Percentiles rank a stretch among this genome's conserved stretches.
These are phyloP conservation scores for Leishmania lainsoni DNA, from an alignment of 208 protist genomes.

Conservation along the genomic window DNA sequence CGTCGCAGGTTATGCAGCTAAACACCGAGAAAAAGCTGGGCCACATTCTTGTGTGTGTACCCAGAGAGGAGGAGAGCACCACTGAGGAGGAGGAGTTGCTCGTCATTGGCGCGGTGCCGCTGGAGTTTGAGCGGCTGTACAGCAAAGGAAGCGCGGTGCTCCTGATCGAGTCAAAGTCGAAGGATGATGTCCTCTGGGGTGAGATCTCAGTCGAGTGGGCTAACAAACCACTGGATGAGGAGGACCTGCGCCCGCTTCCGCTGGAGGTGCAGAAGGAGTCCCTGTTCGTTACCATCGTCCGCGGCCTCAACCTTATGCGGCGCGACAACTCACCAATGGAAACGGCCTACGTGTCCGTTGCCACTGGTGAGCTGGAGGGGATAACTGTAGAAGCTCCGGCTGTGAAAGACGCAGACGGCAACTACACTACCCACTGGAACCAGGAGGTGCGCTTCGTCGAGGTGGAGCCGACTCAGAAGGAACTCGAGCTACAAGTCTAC, in stretches of 20 bases:
- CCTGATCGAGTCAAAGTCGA: constrained; percentile 87
- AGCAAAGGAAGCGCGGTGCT: constrained; percentile 78
- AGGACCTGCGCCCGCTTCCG: constrained; percentile 34
- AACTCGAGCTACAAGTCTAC: constrained; percentile 66
- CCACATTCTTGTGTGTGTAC: constrained; percentile 85
- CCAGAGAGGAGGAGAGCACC: constrained; percentile 53
- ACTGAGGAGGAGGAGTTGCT: constrained; percentile 84
- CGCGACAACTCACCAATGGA: constrained; percentile 43
- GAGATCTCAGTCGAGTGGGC: constrained; percentile 87
- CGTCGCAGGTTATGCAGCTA: constrained; percentile 84
- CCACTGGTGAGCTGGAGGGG: constrained; percentile 78
- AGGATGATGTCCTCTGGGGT: constrained; percentile 87
- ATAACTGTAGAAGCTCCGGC: constrained; percentile 59
- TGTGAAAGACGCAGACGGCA: constrained; percentile 44
- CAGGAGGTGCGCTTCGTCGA: constrained; percentile 91
- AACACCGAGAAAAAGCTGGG: constrained; percentile 88
- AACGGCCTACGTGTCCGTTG: constrained; percentile 60
- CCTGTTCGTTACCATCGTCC: constrained; percentile 80
- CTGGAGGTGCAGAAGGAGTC: constrained; percentile 62
- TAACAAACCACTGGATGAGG: constrained; percentile 49
- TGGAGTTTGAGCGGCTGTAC: constrained; percentile 87
- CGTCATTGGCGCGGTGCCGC: constrained; percentile 83
- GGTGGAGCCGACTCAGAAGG: constrained; percentile 42
- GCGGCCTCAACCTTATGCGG: constrained; percentile 68
- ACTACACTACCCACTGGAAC: constrained; percentile 77